phyloP scores from a whole-genome alignment of 148 eudicot genomes.

The Linanthus parryae region DNA sequence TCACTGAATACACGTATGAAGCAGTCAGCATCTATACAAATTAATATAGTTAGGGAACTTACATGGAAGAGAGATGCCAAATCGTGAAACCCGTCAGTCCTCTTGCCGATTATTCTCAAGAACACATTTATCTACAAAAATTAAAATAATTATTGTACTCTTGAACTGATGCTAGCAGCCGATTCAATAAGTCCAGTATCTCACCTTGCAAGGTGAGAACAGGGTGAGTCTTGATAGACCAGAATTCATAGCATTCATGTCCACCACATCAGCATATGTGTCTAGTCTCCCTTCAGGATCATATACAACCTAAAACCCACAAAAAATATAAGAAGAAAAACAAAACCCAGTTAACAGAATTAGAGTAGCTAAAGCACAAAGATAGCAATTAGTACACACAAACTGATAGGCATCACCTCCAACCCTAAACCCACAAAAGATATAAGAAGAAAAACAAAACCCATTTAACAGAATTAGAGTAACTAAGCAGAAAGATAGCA shows the following conservation, averaged over 20 bases:
- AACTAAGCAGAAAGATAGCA: too few species aligned
- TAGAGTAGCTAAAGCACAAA: too few species aligned
- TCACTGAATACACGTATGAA: too few species aligned
- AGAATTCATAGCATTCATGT: constrained; percentile 57
- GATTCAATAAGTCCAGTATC: constrained; percentile 4
- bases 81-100: constrained; percentile 97
- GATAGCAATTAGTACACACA: too few species aligned
- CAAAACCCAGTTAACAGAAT: too few species aligned
- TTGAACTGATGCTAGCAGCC: background rate
- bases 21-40: too few species aligned
- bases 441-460: background rate
- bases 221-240: constrained; percentile 81
- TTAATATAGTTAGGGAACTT: constrained; percentile 18
- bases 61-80: constrained; percentile 98
- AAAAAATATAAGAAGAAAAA: background rate
- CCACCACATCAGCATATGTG: constrained; percentile 77
- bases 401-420: background rate
- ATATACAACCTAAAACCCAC: constrained; percentile 59
- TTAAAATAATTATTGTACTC: constrained; percentile 7
- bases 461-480: too few species aligned
- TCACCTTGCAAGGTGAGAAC: constrained; percentile 98
- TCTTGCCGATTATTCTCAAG: constrained; percentile 83
- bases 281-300: constrained; percentile 67
- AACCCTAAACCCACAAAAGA: too few species aligned
- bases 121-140: constrained; percentile 81